A percentile compares a stretch with the other conserved stretches of the same genome.
phyloP scores from a whole-genome alignment of 176 grass and related monocot species.

The Musa troglodytarum region DNA sequence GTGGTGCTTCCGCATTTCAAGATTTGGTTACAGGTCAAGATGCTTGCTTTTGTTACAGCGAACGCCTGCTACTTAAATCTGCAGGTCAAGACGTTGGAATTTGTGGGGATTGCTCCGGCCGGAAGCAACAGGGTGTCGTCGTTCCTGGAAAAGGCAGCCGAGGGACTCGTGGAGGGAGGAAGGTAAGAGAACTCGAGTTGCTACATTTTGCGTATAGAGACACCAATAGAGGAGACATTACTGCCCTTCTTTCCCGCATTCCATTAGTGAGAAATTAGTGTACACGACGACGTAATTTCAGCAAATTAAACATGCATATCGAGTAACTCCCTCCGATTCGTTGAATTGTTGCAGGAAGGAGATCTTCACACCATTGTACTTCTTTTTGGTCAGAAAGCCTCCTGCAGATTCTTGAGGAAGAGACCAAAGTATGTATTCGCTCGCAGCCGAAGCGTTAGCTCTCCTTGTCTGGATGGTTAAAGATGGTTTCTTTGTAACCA shows the following conservation, averaged over 20 bases:
- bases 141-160: constrained; percentile 93
- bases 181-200: constrained; percentile 39
- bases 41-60: neutral
- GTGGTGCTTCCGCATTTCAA: constrained; percentile 5
- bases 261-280: too few species aligned
- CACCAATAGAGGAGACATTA: too few species aligned
- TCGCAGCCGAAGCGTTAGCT: neutral
- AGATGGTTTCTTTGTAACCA: neutral
- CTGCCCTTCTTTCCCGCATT: too few species aligned
- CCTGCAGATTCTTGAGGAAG: constrained; percentile 9
- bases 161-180: constrained; percentile 89
- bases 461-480: neutral
- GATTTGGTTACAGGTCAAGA: constrained; percentile 4
- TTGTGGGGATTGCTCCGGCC: constrained; percentile 51
- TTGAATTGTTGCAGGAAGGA: constrained; percentile 54
- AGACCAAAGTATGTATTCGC: too few species aligned
- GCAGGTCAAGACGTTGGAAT: constrained; percentile 86
- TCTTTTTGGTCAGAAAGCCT: constrained; percentile 80
- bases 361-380: constrained; percentile 89
- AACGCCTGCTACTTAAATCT: constrained; percentile 7
- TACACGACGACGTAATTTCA: too few species aligned
- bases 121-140: constrained; percentile 71
- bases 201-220: too few species aligned
- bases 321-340: neutral
- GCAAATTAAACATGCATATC: neutral